Evolutionary conservation across 2,329 filamentous ascomycete genomes (phyloP).

Genomic region (Bipolaris oryzae): DNA sequence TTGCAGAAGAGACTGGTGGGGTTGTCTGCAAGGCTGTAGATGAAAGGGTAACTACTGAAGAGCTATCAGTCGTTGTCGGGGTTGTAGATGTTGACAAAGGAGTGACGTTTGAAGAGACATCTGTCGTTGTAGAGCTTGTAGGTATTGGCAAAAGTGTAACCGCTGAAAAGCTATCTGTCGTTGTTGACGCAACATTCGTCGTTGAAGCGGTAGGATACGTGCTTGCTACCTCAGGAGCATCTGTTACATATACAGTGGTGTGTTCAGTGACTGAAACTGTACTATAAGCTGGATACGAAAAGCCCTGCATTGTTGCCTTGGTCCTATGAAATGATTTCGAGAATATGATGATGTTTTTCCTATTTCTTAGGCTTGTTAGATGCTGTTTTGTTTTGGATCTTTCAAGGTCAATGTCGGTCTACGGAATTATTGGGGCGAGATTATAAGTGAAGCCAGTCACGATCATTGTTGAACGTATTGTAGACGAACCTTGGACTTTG

Average conservation of each 20-base stretch:
- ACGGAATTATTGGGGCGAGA: background rate
- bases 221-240: background rate
- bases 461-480: background rate
- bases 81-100: too few relatives aligned
- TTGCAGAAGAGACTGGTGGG: background rate
- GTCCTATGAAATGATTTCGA: background rate
- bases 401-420: background rate
- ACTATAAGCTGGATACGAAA: background rate
- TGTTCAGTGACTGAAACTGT: constrained; percentile 6
- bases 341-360: too few relatives aligned
- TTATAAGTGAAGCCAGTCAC: background rate
- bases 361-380: too few relatives aligned
- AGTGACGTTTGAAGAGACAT: too few relatives aligned
- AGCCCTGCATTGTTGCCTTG: background rate
- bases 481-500: background rate
- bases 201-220: background rate
- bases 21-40: background rate
- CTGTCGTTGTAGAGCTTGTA: too few relatives aligned
- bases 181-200: background rate
- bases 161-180: background rate
- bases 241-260: constrained; percentile 6
- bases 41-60: background rate
- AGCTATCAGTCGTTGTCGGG: too few relatives aligned
- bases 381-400: too few relatives aligned
- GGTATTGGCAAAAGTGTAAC: background rate